These are phyloP conservation scores for Pichia scutulata DNA, from an alignment of 805 yeast genomes.

Conservation along the genomic window DNA sequence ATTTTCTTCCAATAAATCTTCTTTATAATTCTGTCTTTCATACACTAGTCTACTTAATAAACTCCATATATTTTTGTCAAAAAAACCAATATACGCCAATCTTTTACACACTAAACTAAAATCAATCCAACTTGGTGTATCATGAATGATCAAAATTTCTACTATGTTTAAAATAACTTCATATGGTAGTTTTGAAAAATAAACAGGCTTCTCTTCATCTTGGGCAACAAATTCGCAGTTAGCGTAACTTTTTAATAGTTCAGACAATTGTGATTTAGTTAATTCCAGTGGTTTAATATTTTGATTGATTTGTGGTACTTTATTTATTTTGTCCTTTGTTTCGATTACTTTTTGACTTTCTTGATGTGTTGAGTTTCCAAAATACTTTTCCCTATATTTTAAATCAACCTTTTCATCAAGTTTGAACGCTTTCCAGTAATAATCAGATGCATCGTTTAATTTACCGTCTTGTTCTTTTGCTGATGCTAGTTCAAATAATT, in stretches of 20 bases:
- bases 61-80: constrained; percentile 42
- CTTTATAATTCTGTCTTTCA: constrained; percentile 46
- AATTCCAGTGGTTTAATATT: constrained; percentile 16
- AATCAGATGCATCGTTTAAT: constrained; percentile 73
- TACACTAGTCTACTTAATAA: constrained; percentile 43
- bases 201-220: constrained; percentile 32
- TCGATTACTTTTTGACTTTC: background rate
- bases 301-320: background rate
- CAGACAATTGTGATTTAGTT: constrained; percentile 34
- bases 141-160: constrained; percentile 35
- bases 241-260: constrained; percentile 32
- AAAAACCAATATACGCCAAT: constrained; percentile 51
- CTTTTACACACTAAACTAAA: constrained; percentile 53
- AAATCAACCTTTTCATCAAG: constrained; percentile 55
- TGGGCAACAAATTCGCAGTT: constrained; percentile 20
- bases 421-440: constrained; percentile 65
- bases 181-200: constrained; percentile 41
- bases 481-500: constrained; percentile 61
- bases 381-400: constrained; percentile 50
- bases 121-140: constrained; percentile 60
- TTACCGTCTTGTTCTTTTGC: constrained; percentile 66
- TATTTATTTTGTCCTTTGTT: background rate
- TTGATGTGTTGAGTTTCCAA: constrained; percentile 18
- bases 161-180: constrained; percentile 51
- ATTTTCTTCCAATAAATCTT: constrained; percentile 29